These are phyloP conservation scores for Aspergillus cavernicola DNA, from an alignment of 495 filamentous ascomycete species.

Conservation along the genomic window DNA sequence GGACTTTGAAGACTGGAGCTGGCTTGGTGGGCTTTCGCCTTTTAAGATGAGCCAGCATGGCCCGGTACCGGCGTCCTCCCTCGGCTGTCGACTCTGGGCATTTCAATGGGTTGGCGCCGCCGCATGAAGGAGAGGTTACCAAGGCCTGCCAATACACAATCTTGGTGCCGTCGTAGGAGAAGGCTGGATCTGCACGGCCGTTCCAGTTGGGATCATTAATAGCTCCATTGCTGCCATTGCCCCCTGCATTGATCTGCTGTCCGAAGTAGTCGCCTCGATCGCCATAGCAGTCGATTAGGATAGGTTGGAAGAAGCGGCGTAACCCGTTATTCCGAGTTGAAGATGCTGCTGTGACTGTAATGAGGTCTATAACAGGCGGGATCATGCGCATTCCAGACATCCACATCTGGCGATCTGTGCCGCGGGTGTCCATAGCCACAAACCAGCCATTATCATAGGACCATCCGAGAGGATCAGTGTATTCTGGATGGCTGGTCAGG, in stretches of 20 bases:
- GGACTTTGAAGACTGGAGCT: neutral
- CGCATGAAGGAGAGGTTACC: conserved; percentile 11
- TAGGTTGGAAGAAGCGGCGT: conserved; percentile 24
- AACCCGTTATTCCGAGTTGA: conserved; percentile 23
- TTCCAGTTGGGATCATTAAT: conserved; percentile 27
- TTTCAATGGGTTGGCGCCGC: conserved; percentile 13
- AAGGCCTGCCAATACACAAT: conserved; percentile 21
- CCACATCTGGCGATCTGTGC: conserved; percentile 21
- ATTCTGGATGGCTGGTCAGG: conserved; percentile 24
- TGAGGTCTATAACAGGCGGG: conserved; percentile 19
- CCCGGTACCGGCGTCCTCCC: conserved; percentile 16
- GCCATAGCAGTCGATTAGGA: conserved; percentile 19
- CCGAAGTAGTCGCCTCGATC: conserved; percentile 21
- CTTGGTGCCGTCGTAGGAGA: conserved; percentile 21
- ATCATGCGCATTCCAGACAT: conserved; percentile 21
- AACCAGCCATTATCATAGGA: conserved; percentile 21
- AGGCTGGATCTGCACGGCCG: conserved; percentile 22
- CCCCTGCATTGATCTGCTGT: conserved; percentile 21
- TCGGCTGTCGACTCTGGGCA: conserved; percentile 18
- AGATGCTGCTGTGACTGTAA: conserved; percentile 10
- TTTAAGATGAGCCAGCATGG: conserved; percentile 17
- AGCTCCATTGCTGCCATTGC: conserved; percentile 16
- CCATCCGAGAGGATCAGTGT: conserved; percentile 23
- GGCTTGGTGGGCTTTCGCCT: conserved; percentile 3
- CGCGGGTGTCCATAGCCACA: conserved; percentile 23